Base-by-base conservation (phyloP, 345 rosid genomes). In the Aegle marmelos region DNA sequence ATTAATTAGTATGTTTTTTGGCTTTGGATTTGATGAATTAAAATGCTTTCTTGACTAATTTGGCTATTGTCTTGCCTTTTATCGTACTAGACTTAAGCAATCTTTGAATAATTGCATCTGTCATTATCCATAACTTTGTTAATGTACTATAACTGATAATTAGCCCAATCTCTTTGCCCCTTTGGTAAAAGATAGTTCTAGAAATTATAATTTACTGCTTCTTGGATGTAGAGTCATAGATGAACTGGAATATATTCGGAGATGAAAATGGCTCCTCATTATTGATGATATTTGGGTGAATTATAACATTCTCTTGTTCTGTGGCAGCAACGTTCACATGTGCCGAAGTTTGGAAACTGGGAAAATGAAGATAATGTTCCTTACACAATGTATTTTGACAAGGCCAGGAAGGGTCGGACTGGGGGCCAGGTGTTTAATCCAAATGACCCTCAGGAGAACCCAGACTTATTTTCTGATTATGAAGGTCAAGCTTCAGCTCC, bases 271-370 rank as follows among this genome's bases (percentile, higher is more conserved):
- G 9, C 10, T 37, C 67, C 61, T 70, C 19, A 75, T 68, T 68
- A 36, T 48, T 3, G 31, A 16, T 45, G 54, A 30, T n/a, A 17
- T 77, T 59, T 9, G 48, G 45, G 50, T 63, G 24, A 64, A 41
- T 50, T 30, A 59, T 86, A 81, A 83, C 70, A 63, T 53, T 22
- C 56, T 78, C 22, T 62, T 77, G 39, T 74, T 1, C 75, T 77
- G 72, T 58, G 25, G 73, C 90, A 93, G 94, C 90, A 93, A 79
- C 90, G 88, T 71, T 84, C 97, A 1, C 87, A 82, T 62, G 98
- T 93, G 60, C 98, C 98, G 0, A 85, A 85, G 69, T 95, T 95
- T 86, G 98, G 98, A 71, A 90, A 95, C 81, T 95, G 97, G 98
- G 98, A 93, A 45, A 84, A 84, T 70, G 92, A 85, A 28, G 95